Percentiles rank a stretch among this genome's conserved stretches.
Conservation (phyloP, 345 rosid species). For the Cardamine resedifolia region DNA sequence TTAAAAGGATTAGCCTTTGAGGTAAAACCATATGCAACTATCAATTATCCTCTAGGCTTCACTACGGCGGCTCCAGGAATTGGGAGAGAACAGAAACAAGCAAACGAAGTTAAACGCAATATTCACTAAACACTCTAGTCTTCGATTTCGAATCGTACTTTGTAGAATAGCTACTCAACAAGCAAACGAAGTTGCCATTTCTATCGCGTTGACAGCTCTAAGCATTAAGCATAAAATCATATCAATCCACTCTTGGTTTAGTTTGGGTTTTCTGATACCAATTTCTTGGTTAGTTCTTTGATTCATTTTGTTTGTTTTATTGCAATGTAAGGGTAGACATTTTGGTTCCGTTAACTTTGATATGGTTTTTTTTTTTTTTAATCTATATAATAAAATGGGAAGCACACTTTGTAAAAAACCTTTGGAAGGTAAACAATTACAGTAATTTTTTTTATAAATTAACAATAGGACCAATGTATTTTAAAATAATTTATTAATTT, state of each 20-base stretch:
- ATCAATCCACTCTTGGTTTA: not conserved
- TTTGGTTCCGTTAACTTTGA: too few species aligned
- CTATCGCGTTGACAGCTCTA: not conserved
- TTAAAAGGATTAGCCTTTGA: not conserved
- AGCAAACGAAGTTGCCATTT: not conserved
- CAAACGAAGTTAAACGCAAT: not conserved
- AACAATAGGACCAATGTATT: too few species aligned
- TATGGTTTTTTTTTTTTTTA: too few species aligned
- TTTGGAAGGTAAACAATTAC: too few species aligned
- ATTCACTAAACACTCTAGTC: not conserved
- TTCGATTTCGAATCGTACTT: not conserved
- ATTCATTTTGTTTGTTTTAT: not conserved
- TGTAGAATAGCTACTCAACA: not conserved
- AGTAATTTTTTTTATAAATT: too few species aligned
- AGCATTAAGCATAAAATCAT: not conserved
- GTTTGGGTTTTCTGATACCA: not conserved
- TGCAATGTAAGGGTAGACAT: too few species aligned
- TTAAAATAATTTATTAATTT: too few species aligned
- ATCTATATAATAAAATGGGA: too few species aligned
- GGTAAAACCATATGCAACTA: slow-evolving; percentile 24
- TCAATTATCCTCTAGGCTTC: not conserved
- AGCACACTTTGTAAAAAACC: too few species aligned
- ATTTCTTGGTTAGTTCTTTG: not conserved
- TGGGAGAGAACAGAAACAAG: not conserved
- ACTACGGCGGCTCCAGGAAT: not conserved